Evolutionary conservation across 805 yeast genomes (phyloP).

Genomic region (Candida wancherniae): DNA sequence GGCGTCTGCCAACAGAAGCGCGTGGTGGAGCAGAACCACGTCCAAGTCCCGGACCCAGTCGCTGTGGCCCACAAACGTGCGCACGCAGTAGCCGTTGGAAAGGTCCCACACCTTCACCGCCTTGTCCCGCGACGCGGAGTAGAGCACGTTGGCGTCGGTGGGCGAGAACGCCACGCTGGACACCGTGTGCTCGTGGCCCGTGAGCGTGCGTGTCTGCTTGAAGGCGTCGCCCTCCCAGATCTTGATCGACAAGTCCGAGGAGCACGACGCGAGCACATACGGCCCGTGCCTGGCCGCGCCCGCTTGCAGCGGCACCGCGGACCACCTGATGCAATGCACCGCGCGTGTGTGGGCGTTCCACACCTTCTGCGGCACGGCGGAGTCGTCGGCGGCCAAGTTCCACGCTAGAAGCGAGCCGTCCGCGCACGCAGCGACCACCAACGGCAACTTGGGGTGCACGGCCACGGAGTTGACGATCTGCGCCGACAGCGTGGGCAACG

Average conservation of each 20-base stretch:
- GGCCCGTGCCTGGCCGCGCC: constrained; percentile 20
- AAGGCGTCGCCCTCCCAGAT: constrained; percentile 62
- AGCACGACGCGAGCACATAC: constrained; percentile 44
- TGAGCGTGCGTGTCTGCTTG: constrained; percentile 54
- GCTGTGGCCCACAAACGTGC: constrained; percentile 70
- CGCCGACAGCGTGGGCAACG: constrained; percentile 48
- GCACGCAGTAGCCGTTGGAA: constrained; percentile 59
- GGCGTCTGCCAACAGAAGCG: constrained; percentile 10
- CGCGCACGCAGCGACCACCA: constrained; percentile 58
- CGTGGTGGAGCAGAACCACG: constrained; percentile 19
- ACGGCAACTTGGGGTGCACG: constrained; percentile 72
- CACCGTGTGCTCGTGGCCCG: constrained; percentile 87
- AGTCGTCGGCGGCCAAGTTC: constrained; percentile 54
- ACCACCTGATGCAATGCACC: constrained; percentile 55
- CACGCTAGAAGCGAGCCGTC: constrained; percentile 73
- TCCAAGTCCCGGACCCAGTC: constrained; percentile 83
- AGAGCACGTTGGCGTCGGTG: constrained; percentile 42
- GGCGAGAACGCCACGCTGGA: constrained; percentile 55
- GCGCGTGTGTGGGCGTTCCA: constrained; percentile 73
- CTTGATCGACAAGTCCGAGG: constrained; percentile 54
- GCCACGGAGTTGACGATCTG: constrained; percentile 58
- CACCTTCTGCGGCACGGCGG: constrained; percentile 55
- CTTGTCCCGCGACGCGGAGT: constrained; percentile 62
- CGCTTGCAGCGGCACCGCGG: constrained; percentile 34
- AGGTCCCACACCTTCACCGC: constrained; percentile 64